Percentiles rank a stretch among this genome's conserved stretches.
phyloP scores from a whole-genome alignment of 129 eudicot species.

The Helichrysum umbraculigerum region DNA sequence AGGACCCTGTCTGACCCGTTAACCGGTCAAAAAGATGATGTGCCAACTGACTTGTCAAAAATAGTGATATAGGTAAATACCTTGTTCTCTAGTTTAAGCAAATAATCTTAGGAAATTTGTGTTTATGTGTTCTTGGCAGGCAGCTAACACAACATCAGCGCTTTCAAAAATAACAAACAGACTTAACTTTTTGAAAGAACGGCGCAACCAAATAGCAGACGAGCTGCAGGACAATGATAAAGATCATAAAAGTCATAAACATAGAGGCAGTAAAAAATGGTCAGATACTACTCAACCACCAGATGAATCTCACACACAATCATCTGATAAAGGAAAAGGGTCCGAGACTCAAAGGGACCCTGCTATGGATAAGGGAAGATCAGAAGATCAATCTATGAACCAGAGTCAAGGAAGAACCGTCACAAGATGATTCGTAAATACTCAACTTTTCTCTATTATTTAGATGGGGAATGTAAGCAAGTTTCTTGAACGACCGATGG shows the following conservation, averaged over 20 bases:
- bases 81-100: not conserved
- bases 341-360: conserved; percentile 18
- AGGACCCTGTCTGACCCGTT: not conserved
- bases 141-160: conserved; percentile 54
- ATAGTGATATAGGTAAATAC: not conserved
- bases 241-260: conserved; percentile 40
- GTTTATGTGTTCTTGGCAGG: conserved; percentile 42
- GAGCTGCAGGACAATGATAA: conserved; percentile 70
- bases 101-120: not conserved
- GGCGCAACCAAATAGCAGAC: conserved; percentile 59
- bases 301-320: conserved; percentile 44
- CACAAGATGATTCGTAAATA: conserved; percentile 10
- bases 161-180: conserved; percentile 81
- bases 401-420: conserved; percentile 14
- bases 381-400: conserved; percentile 20
- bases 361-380: conserved; percentile 20
- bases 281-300: conserved; percentile 26
- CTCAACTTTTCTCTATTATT: not conserved
- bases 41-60: not conserved
- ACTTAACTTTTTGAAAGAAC: conserved; percentile 86
- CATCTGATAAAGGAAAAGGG: conserved; percentile 39
- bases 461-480: conserved; percentile 21
- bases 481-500: conserved; percentile 14
- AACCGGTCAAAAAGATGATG: not conserved
- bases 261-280: conserved; percentile 32